These are phyloP conservation scores for Manihot esculenta DNA, from an alignment of 441 rosid species.

Conservation along the genomic window DNA sequence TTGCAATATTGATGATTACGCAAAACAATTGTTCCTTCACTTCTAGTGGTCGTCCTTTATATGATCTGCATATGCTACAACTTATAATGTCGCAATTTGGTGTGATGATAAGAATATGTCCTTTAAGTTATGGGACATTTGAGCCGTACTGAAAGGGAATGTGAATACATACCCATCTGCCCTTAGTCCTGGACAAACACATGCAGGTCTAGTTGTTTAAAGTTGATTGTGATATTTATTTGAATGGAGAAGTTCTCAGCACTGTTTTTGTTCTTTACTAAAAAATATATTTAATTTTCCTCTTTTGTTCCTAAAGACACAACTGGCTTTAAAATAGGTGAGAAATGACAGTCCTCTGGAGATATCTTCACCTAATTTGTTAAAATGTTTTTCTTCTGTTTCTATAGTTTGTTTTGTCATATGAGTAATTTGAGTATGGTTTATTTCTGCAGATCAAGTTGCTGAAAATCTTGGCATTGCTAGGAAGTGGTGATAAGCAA, in stretches of 20 bases:
- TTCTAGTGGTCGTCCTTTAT: not conserved
- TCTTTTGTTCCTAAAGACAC: not conserved
- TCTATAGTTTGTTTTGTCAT: not conserved
- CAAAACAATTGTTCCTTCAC: not conserved
- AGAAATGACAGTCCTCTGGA: not conserved
- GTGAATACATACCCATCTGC: not conserved
- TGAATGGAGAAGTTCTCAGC: not conserved
- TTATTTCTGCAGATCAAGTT: conserved; percentile 69
- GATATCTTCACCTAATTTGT: not conserved
- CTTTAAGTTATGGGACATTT: not conserved
- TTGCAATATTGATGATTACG: not conserved
- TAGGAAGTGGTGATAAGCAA: conserved; percentile 95
- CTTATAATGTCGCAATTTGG: not conserved
- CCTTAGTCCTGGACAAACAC: not conserved
- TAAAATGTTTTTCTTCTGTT: not conserved
- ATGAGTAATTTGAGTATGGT: conserved; percentile 17
- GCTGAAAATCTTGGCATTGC: conserved; percentile 85
- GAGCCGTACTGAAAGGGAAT: not conserved
- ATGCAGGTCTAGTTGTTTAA: not conserved
- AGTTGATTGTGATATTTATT: not conserved
- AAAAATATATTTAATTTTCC: not conserved
- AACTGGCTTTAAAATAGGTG: not conserved
- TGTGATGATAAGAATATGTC: not conserved
- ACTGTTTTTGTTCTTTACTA: not conserved
- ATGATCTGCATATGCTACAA: not conserved